These are phyloP conservation scores for Pneumocystis murina DNA, from an alignment of 1,139 yeast species.

Conservation along the genomic window DNA sequence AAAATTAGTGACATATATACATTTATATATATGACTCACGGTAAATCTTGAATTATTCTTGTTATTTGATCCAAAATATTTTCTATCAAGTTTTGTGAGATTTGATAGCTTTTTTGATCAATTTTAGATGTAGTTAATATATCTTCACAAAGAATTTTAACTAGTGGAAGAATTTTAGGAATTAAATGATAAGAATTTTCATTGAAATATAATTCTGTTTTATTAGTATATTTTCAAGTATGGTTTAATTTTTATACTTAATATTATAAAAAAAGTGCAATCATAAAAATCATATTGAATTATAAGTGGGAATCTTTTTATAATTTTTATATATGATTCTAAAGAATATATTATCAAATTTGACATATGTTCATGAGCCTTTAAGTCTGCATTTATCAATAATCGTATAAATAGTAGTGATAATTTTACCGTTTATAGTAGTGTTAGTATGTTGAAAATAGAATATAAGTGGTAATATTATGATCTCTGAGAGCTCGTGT, in stretches of 20 bases:
- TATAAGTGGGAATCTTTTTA: conserved; percentile 46
- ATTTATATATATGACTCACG: not conserved
- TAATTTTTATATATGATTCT: conserved; percentile 34
- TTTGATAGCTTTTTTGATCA: not conserved
- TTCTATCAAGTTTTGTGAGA: not conserved
- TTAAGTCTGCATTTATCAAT: conserved; percentile 33
- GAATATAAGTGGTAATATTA: conserved; percentile 47
- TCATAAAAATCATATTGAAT: conserved; percentile 49
- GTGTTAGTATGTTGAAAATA: conserved; percentile 15
- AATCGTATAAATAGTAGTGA: conserved; percentile 34
- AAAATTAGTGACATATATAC: not conserved
- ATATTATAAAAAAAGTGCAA: not conserved
- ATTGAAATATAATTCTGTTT: not conserved
- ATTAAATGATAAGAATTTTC: not conserved
- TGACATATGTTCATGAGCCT: conserved; percentile 32
- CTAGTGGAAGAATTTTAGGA: not conserved
- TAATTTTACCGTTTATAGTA: not conserved
- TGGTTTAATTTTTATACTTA: not conserved
- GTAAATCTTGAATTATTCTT: not conserved
- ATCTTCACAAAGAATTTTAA: not conserved
- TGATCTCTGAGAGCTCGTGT: conserved; percentile 66
- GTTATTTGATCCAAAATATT: not conserved
- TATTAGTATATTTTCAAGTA: not conserved
- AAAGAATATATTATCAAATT: conserved; percentile 35
- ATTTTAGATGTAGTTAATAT: not conserved